Percentiles rank a stretch among this genome's conserved stretches.
These are phyloP conservation scores for Rhizopus microsporus DNA, from an alignment of 371 early-diverging fungal species.

Conservation along the genomic window DNA sequence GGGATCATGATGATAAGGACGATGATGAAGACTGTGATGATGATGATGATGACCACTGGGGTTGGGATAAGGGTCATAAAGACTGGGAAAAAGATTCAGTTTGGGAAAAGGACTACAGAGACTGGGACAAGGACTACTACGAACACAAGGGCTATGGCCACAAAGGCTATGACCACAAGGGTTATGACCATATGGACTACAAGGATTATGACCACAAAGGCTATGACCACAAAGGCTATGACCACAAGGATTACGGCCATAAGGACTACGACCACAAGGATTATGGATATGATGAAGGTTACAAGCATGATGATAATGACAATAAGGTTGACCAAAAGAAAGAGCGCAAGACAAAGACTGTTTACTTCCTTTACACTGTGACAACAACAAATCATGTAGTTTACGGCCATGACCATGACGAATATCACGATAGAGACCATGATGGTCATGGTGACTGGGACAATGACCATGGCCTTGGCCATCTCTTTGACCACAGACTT, in stretches of 20 bases:
- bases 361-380: conserved; percentile 3
- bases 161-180: background rate
- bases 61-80: background rate
- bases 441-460: conserved; percentile 1
- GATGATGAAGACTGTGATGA: background rate
- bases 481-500: background rate
- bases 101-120: background rate
- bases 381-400: background rate
- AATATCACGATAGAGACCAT: background rate
- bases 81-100: background rate
- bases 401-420: conserved; percentile 2
- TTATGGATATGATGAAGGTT: background rate
- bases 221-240: too few species aligned
- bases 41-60: background rate
- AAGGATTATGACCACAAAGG: background rate
- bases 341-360: background rate
- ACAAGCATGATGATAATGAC: background rate
- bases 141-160: background rate
- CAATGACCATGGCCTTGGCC: background rate
- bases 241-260: too few species aligned
- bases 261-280: background rate
- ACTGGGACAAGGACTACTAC: background rate
- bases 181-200: background rate
- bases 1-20: background rate
- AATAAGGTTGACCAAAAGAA: background rate